Base-by-base conservation (phyloP, 2,329 filamentous ascomycete genomes). In the Aspergillus neoniger region DNA sequence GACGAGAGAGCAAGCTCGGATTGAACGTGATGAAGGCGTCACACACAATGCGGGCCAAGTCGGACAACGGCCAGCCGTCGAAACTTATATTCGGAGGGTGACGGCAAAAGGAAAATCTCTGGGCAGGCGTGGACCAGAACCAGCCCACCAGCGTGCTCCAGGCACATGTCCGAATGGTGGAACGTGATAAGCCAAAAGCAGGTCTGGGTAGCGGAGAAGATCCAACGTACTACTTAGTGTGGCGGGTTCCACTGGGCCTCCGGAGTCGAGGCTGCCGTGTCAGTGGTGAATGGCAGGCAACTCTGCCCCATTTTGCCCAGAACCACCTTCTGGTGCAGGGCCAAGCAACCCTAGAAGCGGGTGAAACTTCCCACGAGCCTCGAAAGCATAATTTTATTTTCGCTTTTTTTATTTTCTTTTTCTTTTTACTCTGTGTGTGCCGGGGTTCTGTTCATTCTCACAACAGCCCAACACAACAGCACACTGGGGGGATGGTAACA, bases 41-140 rank as follows among this genome's bases (percentile, higher is more conserved):
- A 55, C 63, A 61, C 62, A 64, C 65, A 47, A 66, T 65, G 66
- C 59, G 58, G 63, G 67, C 65, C 63, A 68, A 68, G 65, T 64
- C 55, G 57, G 63, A 67, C 59, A 60, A 14, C 59, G 63, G 51
- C 52, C 36, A 25, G 47, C 56, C 43, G 38, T 53, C 39, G 32
- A 61, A 36, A 55, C 60, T 65, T 69, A 68, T 68, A 67, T 65
- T 51, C 58, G 55, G 21, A 43, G 52, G 61, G 30, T 32, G 17
- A 59, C 23, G 52, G 57, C 30, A 30, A 58, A 52, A 43, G 58
- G 28, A 54, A 67, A 67, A 63, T 60, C 51, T 65, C 58, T 64
- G 63, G 63, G 59, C 63, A 38, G 48, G 61, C 59, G 52, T 44
- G 57, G 57, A 57, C 55, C 59, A 56, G 59, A 41, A 38, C 43